A percentile compares a stretch with the other conserved stretches of the same genome.
These are phyloP conservation scores for Phytopythium sindhum DNA, from an alignment of 352 stramenopile genomes.

Conservation along the genomic window DNA sequence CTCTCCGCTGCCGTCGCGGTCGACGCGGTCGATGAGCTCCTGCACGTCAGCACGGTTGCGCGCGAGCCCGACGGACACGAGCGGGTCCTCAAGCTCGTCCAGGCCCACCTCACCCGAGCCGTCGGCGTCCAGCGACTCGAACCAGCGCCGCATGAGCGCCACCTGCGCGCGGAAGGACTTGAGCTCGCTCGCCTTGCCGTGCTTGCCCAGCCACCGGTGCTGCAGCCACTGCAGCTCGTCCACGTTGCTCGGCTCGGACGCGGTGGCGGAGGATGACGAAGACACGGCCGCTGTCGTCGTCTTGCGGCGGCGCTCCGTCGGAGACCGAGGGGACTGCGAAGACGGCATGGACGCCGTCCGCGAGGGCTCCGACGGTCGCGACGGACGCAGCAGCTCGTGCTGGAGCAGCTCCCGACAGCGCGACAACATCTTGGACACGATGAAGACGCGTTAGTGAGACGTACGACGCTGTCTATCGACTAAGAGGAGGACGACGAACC, in stretches of 20 bases:
- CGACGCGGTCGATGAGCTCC: slow-evolving; percentile 66
- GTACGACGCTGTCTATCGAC: background rate
- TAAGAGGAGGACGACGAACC: slow-evolving; percentile 17
- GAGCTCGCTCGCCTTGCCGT: slow-evolving; percentile 68
- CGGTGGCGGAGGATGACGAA: background rate
- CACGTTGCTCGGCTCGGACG: slow-evolving; percentile 27
- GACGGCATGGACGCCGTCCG: background rate
- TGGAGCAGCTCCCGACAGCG: slow-evolving; percentile 32
- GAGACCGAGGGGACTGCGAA: background rate
- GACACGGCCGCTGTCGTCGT: background rate
- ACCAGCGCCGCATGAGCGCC: slow-evolving; percentile 74
- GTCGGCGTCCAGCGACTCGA: slow-evolving; percentile 85
- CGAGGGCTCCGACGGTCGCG: no score
- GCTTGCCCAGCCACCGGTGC: slow-evolving; percentile 73
- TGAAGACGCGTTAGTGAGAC: background rate
- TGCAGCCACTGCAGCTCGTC: slow-evolving; percentile 75
- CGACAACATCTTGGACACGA: slow-evolving; percentile 29
- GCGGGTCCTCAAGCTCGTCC: slow-evolving; percentile 82
- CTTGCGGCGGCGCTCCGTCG: background rate
- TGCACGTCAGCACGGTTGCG: slow-evolving; percentile 70
- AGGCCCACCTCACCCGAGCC: slow-evolving; percentile 76
- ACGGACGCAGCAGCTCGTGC: slow-evolving; percentile 18
- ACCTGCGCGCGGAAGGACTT: slow-evolving; percentile 67
- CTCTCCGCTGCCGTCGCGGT: slow-evolving; percentile 55
- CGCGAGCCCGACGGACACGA: slow-evolving; percentile 84